Base-by-base conservation (phyloP, 1,139 yeast genomes). In the Ogataea hybrid region DNA sequence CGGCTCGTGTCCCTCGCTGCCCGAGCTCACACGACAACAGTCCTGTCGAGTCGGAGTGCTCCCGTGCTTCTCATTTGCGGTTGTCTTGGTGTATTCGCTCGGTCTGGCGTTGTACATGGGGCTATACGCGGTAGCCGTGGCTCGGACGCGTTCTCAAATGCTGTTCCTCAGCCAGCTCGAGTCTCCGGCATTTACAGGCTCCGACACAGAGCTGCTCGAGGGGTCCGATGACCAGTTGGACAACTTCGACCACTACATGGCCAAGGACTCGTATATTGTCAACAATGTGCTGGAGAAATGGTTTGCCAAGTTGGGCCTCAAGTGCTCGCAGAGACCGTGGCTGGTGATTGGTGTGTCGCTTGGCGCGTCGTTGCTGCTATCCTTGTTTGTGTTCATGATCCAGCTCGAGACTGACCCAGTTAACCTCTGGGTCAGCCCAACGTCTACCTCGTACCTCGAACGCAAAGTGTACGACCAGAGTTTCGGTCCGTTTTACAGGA, bases 401-500 rank as follows among this genome's bases (percentile, higher is more conserved):
- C 64, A 78, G 32, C 68, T 90, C 25, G 97, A 90, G 58, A 81
- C 81, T 2, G 71, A 84, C 52, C 97, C 97, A 0, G 77, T 85
- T 1, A 77, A 81, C 48, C 67, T 92, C 29, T 92, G 98, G 98
- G 97, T 92, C 0, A 82, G 94, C 52, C 82, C 94, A 1, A 59
- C 67, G 17, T 86, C 94, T n/a, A 78, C 76, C 5, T 89, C 89
- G 12, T 82, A 73, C 46, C 68, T 75, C 33, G 82, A 92, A 56
- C 81, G 83, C 57, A 68, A 73, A 41, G 81, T 72, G 53, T 92
- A 81, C 58, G 96, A 92, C 58, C 70, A 73, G 12, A 76, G 79
- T 44, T 92, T 92, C 64, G 97, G 97, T 0, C 96, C 95, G 32
- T 92, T 94, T 70, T 92, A 84, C 65, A 73, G 97, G 54, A 77